Evolutionary conservation across 116 monocot species (phyloP).

Genomic region (Thalassia testudinum): DNA sequence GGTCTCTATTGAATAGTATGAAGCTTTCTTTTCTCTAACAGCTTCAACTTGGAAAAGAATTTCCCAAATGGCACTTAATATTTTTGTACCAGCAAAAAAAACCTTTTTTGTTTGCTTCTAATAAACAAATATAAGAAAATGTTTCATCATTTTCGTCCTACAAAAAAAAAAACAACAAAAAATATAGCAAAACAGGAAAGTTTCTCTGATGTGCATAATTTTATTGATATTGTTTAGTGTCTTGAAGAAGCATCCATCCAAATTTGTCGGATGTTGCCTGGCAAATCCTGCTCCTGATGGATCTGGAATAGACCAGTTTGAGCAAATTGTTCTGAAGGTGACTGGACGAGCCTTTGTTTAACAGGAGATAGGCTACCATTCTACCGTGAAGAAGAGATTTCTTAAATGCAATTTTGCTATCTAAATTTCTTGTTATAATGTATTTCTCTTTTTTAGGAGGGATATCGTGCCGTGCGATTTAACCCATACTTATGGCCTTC

Average conservation of each 20-base stretch:
- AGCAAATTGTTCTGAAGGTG: conserved; percentile 56
- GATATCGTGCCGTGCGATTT: conserved; percentile 77
- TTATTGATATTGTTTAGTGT: conserved; percentile 23
- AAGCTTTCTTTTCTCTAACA: too few relatives aligned
- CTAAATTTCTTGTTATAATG: background rate
- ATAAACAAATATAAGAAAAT: too few relatives aligned
- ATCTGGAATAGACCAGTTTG: conserved; percentile 49
- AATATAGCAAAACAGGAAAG: too few relatives aligned
- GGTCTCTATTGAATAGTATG: too few relatives aligned
- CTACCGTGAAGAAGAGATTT: too few relatives aligned
- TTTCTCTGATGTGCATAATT: background rate
- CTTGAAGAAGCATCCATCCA: conserved; percentile 60
- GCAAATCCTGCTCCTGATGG: conserved; percentile 84
- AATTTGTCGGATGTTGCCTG: conserved; percentile 87
- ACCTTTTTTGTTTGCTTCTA: too few relatives aligned
- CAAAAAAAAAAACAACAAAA: too few relatives aligned
- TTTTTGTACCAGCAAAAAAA: too few relatives aligned
- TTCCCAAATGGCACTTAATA: too few relatives aligned
- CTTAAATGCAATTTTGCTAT: too few relatives aligned
- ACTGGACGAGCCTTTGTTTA: background rate
- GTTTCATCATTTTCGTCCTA: too few relatives aligned
- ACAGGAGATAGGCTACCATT: background rate
- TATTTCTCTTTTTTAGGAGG: conserved; percentile 31
- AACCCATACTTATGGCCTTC: conserved; percentile 85
- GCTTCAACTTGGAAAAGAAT: too few relatives aligned